Base-by-base conservation (phyloP, 441 rosid genomes). In the Pelargonium cotyledonis region DNA sequence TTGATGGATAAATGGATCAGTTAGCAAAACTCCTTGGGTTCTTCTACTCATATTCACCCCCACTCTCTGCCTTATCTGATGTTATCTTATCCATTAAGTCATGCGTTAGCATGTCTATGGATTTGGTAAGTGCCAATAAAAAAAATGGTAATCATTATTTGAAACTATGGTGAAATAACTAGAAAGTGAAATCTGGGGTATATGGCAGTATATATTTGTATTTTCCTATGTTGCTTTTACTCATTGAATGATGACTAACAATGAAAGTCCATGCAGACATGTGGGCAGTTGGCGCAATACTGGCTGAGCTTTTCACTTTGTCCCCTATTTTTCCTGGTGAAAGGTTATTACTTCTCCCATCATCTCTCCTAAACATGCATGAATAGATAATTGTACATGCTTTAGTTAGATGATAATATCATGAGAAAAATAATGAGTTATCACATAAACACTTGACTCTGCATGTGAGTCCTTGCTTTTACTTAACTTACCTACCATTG, bases 271-370 rank as follows among this genome's bases (percentile, higher is more conserved):
- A 16, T 79, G 62, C 85, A 88, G 92, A 88, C 35, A 84, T 88
- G 90, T 88, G 93, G 93, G 93, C 93, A 46, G 89, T 88, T 77
- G 93, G 93, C 65, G 90, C 93, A 47, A 82, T 88, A 78, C 68
- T 88, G 62, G 89, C 90, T 67, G 93, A 88, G 83, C 90, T 88
- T 76, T 86, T 84, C 79, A 83, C 90, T 35, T 70, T 68, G 40
- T 77, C 86, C 44, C 93, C 93, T 8, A 79, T 88, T 73, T 88
- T 88, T 69, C 93, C 93, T 12, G 93, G 93, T 26, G 93, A 88
- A 77, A 86, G 93, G 93, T 88, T 75, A 80, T 73, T 64, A 16
- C 55, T 68, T 70, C 41, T 31, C 41, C 18, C 43, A 26, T 5
- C 12, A 51, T 46, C 40, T 10, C 38, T 26, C 15, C 68, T n/a